Evolutionary conservation across 2,329 filamentous ascomycete species (phyloP).

Genomic region (Nemania abortiva): DNA sequence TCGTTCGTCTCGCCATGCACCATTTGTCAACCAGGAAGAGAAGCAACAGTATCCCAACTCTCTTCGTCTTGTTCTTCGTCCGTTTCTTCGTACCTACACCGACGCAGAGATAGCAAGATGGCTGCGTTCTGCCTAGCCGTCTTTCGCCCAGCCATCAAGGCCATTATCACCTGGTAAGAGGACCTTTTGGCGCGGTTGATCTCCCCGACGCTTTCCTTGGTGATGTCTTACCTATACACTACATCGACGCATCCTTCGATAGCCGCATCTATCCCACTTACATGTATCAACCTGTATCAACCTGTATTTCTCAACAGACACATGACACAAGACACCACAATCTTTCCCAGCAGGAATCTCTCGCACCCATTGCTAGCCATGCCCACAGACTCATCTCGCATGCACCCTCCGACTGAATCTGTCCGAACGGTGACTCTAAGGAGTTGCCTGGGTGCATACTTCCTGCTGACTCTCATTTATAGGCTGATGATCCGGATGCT

Average conservation of each 20-base stretch:
- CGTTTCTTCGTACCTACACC: not conserved
- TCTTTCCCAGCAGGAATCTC: not conserved
- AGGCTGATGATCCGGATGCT: constrained; percentile 30
- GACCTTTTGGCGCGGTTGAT: not conserved
- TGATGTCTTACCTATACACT: not conserved
- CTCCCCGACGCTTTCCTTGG: not conserved
- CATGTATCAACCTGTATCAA: not conserved
- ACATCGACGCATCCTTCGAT: not conserved
- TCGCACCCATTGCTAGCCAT: not conserved
- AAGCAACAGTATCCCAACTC: not conserved
- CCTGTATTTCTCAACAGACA: not conserved
- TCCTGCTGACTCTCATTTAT: constrained; percentile 6
- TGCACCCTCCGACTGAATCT: not conserved
- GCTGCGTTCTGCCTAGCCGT: no score
- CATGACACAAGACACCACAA: not conserved
- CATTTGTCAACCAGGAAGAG: not conserved
- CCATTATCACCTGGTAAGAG: constrained; percentile 29
- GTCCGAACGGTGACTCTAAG: not conserved
- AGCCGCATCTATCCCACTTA: not conserved
- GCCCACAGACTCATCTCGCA: not conserved
- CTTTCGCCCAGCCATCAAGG: constrained; percentile 4
- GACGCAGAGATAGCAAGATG: not conserved
- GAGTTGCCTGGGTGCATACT: not conserved
- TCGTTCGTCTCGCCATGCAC: not conserved
- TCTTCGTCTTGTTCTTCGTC: not conserved